phyloP scores from a whole-genome alignment of 495 filamentous ascomycete genomes.

The Aspergillus haitiensis region DNA sequence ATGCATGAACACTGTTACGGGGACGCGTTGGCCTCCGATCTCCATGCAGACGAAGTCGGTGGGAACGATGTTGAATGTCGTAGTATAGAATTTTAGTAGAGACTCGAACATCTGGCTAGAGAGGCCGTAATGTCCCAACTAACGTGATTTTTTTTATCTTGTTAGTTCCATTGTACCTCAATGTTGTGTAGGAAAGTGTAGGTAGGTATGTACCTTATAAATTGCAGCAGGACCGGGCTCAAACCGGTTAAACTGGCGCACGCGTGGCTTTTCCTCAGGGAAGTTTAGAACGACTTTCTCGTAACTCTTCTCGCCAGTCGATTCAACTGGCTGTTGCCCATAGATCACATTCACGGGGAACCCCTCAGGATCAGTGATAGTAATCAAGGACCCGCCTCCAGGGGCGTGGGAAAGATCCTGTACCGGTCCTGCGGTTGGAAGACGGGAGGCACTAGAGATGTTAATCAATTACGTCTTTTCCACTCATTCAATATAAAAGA shows the following conservation, averaged over 20 bases:
- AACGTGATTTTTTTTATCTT: background rate
- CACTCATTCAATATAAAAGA: no score
- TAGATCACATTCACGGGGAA: conserved; percentile 33
- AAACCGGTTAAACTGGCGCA: conserved; percentile 30
- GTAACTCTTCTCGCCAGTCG: background rate
- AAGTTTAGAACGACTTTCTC: conserved; percentile 28
- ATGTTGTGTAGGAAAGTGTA: background rate
- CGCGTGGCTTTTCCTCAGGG: conserved; percentile 25
- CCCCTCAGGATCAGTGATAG: conserved; percentile 33
- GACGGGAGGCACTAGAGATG: background rate
- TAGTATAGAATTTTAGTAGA: conserved; percentile 61
- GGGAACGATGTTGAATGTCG: conserved; percentile 67
- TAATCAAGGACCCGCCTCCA: conserved; percentile 29
- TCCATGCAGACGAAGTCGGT: conserved; percentile 36
- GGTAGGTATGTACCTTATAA: conserved; percentile 50
- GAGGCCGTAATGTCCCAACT: conserved; percentile 70
- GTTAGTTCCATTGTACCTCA: conserved; percentile 1
- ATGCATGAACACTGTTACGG: conserved; percentile 63
- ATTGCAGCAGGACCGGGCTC: conserved; percentile 62
- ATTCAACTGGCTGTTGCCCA: conserved; percentile 21
- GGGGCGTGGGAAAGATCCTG: conserved; percentile 19
- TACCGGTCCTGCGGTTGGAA: background rate
- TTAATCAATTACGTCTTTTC: no score
- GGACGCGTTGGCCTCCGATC: conserved; percentile 30
- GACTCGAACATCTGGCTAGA: conserved; percentile 60